phyloP scores from a whole-genome alignment of 345 rosid species.

The Moringa oleifera region DNA sequence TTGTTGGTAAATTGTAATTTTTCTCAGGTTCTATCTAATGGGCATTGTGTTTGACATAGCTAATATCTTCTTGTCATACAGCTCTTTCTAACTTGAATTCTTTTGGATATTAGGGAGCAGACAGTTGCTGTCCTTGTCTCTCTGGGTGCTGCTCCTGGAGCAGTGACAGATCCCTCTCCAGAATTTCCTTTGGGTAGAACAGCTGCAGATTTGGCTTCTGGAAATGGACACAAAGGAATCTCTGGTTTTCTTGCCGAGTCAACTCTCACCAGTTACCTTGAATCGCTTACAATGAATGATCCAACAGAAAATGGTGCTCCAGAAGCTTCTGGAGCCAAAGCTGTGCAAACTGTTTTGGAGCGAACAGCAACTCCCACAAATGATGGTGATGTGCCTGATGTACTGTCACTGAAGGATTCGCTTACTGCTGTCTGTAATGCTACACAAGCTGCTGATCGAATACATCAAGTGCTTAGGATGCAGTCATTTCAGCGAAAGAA shows the following conservation, averaged over 20 bases:
- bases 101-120: constrained; percentile 58
- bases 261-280: constrained; percentile 62
- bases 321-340: constrained; percentile 34
- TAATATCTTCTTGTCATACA: background rate
- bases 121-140: constrained; percentile 73
- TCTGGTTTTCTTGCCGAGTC: constrained; percentile 94
- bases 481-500: constrained; percentile 81
- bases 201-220: constrained; percentile 90
- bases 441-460: constrained; percentile 88
- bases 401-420: constrained; percentile 74
- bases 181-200: constrained; percentile 74
- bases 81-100: background rate
- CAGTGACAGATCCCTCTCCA: constrained; percentile 74
- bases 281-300: constrained; percentile 55
- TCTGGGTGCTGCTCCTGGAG: constrained; percentile 68
- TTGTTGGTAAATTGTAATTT: background rate
- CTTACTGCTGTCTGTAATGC: constrained; percentile 83
- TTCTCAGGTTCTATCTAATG: too few relatives aligned
- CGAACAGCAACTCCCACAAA: constrained; percentile 53
- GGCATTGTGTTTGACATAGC: background rate
- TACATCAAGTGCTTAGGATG: constrained; percentile 77
- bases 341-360: constrained; percentile 61
- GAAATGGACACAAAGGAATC: constrained; percentile 83
- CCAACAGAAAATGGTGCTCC: constrained; percentile 34
- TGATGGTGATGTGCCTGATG: constrained; percentile 51